Percentiles rank a stretch among this genome's conserved stretches.
These are phyloP conservation scores for Syzygium jambos DNA, from an alignment of 345 rosid genomes.

Conservation along the genomic window DNA sequence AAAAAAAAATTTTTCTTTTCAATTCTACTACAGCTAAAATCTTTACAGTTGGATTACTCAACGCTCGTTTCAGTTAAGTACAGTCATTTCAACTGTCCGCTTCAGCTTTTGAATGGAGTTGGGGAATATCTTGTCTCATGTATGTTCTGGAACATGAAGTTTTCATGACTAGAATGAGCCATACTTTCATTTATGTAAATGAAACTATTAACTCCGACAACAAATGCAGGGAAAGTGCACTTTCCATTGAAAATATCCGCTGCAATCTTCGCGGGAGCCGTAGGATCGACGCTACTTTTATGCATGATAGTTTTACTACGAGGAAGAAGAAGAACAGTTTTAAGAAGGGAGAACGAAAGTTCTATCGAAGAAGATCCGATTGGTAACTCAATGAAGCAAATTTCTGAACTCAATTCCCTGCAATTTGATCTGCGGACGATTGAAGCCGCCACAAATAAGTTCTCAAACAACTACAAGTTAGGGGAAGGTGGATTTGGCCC, in stretches of 20 bases:
- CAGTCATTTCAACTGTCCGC: background rate
- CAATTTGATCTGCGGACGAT: constrained; percentile 1
- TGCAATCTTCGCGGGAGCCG: background rate
- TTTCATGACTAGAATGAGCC: background rate
- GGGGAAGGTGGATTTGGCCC: background rate
- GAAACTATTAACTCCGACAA: background rate
- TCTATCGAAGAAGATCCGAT: background rate
- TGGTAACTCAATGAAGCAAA: background rate
- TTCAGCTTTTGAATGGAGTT: background rate
- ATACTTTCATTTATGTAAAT: background rate
- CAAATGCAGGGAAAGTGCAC: background rate
- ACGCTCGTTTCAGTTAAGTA: background rate
- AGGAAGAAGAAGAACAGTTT: background rate
- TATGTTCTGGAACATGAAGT: background rate
- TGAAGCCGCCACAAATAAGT: constrained; percentile 21
- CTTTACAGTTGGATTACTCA: background rate
- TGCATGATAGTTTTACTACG: background rate
- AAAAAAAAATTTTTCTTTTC: background rate
- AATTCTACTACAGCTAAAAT: background rate
- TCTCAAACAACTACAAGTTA: constrained; percentile 23
- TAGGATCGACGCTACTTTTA: background rate
- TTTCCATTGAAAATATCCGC: background rate
- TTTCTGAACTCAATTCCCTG: background rate
- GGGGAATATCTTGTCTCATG: background rate
- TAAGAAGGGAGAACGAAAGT: background rate